Conservation (phyloP, 805 yeast species). For the Scheffersomyces lignosus region DNA sequence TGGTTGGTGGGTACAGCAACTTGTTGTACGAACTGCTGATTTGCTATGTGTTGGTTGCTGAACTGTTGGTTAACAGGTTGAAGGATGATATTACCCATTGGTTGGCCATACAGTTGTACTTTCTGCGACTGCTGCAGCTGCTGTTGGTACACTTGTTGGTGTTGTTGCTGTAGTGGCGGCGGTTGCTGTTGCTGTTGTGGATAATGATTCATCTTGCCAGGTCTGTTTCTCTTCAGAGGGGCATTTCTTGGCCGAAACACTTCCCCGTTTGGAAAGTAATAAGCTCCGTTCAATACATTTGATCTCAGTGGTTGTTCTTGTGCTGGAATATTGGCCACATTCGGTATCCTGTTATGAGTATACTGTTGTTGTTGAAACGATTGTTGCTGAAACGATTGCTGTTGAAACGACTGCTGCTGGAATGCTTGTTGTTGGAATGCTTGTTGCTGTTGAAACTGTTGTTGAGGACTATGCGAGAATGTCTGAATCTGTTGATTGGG, state of each 20-base stretch:
- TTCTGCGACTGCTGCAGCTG: too few species aligned
- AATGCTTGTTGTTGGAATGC: background rate
- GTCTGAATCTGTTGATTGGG: background rate
- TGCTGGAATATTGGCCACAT: constrained; percentile 1
- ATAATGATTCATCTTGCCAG: constrained; percentile 23
- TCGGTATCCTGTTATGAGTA: constrained; percentile 1
- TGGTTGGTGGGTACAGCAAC: too few species aligned
- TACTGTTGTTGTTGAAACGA: background rate
- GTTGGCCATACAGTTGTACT: too few species aligned
- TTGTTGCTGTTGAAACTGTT: background rate
- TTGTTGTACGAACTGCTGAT: too few species aligned
- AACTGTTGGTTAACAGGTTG: too few species aligned
- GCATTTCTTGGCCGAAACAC: constrained; percentile 47
- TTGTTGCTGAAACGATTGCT: background rate
- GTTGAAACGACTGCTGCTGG: background rate
- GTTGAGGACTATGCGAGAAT: background rate
- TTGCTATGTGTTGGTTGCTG: too few species aligned
- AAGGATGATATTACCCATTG: too few species aligned
- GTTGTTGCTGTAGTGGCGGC: too few species aligned
- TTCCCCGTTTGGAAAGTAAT: constrained; percentile 55
- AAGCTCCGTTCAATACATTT: constrained; percentile 25
- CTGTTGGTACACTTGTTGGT: too few species aligned
- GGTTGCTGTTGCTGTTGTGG: background rate
- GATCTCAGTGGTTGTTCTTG: constrained; percentile 10
- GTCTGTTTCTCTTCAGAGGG: constrained; percentile 41